Conservation (phyloP, 441 rosid genomes). For the Populus hybrid region DNA sequence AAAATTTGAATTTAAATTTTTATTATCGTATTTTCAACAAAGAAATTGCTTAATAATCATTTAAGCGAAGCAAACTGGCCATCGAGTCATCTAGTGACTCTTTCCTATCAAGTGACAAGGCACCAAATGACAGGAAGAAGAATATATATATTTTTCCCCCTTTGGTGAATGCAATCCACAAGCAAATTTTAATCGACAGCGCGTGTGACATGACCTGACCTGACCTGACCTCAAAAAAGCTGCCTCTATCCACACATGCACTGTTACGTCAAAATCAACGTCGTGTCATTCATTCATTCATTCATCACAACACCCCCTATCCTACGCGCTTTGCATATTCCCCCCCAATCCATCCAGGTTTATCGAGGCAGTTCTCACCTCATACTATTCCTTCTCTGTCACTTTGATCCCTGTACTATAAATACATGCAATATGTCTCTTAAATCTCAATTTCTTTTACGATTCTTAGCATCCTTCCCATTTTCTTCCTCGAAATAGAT, state of each 20-base stretch:
- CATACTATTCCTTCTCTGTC: neutral
- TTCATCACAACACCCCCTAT: neutral
- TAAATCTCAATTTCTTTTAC: too few relatives aligned
- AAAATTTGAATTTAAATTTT: too few relatives aligned
- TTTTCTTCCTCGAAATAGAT: too few relatives aligned
- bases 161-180: neutral
- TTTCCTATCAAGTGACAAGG: neutral
- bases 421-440: neutral
- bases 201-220: neutral
- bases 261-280: constrained; percentile 8
- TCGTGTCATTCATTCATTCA: neutral
- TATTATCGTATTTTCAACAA: neutral
- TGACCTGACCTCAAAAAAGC: neutral
- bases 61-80: neutral
- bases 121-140: neutral
- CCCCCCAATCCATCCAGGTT: neutral
- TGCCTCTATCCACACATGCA: constrained; percentile 15
- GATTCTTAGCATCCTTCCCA: too few relatives aligned
- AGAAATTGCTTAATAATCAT: too few relatives aligned
- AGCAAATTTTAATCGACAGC: neutral
- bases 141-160: neutral
- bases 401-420: neutral
- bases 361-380: neutral
- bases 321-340: neutral
- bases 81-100: neutral